Evolutionary conservation across 148 eudicot species (phyloP).

Genomic region (Cornus florida): DNA sequence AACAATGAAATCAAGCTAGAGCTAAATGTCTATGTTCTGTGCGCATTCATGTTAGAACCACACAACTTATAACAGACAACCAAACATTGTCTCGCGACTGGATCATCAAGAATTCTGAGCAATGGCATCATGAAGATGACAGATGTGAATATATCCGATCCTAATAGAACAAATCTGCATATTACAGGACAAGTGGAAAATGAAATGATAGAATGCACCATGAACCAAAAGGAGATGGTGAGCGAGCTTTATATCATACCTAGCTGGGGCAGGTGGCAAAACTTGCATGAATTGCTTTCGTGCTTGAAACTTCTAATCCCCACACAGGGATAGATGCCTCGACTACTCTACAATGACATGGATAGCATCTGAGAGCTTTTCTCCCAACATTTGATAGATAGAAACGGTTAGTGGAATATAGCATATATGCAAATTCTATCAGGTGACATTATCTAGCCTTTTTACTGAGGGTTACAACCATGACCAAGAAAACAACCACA

Average conservation of each 20-base stretch:
- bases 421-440: neutral
- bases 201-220: neutral
- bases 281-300: conserved; percentile 6
- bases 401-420: neutral
- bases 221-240: neutral
- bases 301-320: neutral
- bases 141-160: neutral
- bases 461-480: too few relatives aligned
- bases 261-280: neutral
- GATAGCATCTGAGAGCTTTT: neutral
- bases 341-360: conserved; percentile 5
- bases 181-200: neutral
- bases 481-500: neutral
- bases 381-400: neutral
- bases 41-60: neutral
- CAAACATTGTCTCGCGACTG: neutral
- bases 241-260: neutral
- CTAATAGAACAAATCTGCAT: neutral
- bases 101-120: neutral
- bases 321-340: neutral
- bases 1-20: neutral
- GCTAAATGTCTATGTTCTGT: neutral
- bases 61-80: neutral
- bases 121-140: neutral
- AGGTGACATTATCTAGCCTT: too few relatives aligned